Evolutionary conservation across 495 filamentous ascomycete genomes (phyloP), one percentile per base, ranked within the genome.

Genomic region (Aspergillus ostianus): DNA sequence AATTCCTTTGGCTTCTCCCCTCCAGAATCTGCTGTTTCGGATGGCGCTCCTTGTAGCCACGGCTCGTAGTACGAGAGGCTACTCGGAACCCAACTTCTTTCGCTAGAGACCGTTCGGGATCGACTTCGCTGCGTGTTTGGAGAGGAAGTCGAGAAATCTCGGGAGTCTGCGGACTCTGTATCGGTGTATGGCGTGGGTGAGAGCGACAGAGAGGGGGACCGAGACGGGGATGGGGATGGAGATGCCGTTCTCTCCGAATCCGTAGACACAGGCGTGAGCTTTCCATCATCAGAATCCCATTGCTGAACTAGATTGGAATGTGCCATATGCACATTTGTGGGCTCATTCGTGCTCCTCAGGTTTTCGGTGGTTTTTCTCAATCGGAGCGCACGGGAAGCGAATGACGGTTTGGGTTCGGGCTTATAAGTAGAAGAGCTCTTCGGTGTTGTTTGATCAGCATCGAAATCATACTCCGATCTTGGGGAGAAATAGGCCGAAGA

Each of bases 61-160:
- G 63, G 67, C 53, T 78, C 70, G 57, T 73, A 79, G 55, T 78
- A 76, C 7, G 75, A 75, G 20, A 79, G 66, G 44, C 71, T 77
- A 58, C 67, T 74, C 0, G 75, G 73, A 18, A 73, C 68, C 77
- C 77, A 79, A 60, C 75, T 77, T 15, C 74, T 70, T 58, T 74
- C 72, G 57, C 74, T 79, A 10, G 77, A 79, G 9, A 75, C 70
- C 19, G 77, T 79, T 6, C 62, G 69, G 9, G 77, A 71, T 44
- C 77, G 69, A 8, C 67, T 67, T 46, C 77, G 66, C 51, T 75
- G 72, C 15, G 67, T 62, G 17, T 47, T 61, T 17, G 32, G 44
- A 15, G 67, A 70, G 10, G 64, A 65, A 4, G 51, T 60, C 6
- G 64, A 66, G 13, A 61, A 53, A 8, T 58, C 56, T 41, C 61